Conservation (phyloP, 257 asterid species). For the Cruciata laevipes region DNA sequence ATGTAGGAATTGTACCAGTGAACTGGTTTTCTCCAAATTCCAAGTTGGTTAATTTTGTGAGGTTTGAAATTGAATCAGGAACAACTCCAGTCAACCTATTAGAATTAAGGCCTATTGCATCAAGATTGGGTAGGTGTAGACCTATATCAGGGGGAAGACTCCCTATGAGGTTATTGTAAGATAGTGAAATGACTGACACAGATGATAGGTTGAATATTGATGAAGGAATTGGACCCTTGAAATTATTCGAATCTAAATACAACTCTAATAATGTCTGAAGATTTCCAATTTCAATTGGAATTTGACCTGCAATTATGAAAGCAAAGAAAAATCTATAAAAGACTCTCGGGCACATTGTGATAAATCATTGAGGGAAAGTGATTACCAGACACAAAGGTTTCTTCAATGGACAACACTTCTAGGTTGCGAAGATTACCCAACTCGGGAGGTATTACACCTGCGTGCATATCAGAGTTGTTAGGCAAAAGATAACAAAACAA, state of each 20-base stretch:
- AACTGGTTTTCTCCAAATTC: neutral
- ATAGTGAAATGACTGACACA: neutral
- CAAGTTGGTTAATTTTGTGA: neutral
- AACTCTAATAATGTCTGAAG: neutral
- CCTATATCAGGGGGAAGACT: conserved; percentile 4
- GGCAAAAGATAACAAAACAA: neutral
- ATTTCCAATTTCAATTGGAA: conserved; percentile 11
- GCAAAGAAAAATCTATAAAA: too few relatives aligned
- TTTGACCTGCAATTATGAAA: neutral
- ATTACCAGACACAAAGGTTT: neutral
- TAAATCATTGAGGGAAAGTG: neutral
- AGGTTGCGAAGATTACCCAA: neutral
- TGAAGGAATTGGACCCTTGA: neutral
- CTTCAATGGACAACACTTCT: neutral
- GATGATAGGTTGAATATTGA: conserved; percentile 5
- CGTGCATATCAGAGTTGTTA: neutral
- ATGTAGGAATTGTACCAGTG: conserved; percentile 6
- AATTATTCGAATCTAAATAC: neutral
- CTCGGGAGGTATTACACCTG: neutral
- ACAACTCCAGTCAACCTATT: neutral
- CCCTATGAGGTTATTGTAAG: neutral
- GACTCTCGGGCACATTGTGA: too few relatives aligned
- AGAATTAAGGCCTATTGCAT: neutral
- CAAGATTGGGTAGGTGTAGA: neutral
- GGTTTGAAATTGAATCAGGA: conserved; percentile 4